Evolutionary conservation across 352 stramenopile species (phyloP).

Genomic region (Phytophthora fragariae): DNA sequence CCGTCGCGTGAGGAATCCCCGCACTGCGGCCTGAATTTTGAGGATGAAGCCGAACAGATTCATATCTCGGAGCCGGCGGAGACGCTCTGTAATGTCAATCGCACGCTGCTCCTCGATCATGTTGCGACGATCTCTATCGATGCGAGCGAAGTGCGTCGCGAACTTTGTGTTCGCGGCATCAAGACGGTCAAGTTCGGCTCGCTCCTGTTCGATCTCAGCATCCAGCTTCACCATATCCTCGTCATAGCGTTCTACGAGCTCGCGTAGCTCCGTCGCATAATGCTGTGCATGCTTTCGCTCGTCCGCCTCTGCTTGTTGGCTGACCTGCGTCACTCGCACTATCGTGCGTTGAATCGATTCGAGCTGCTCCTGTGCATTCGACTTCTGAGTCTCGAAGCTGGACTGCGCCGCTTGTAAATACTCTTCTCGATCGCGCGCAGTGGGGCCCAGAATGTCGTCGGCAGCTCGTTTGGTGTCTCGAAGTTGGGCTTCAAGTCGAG

Average conservation of each 20-base stretch:
- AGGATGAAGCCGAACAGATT: constrained; percentile 60
- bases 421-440: constrained; percentile 52
- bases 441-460: constrained; percentile 44
- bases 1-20: constrained; percentile 64
- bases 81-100: constrained; percentile 41
- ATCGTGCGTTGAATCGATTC: constrained; percentile 41
- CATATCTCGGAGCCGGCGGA: constrained; percentile 43
- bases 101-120: constrained; percentile 58
- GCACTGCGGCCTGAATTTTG: constrained; percentile 66
- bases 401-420: constrained; percentile 48
- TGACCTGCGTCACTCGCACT: constrained; percentile 44
- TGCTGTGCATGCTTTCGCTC: constrained; percentile 63
- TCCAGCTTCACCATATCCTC: constrained; percentile 60
- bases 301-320: constrained; percentile 55
- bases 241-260: constrained; percentile 63
- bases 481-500: constrained; percentile 55
- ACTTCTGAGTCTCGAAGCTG: constrained; percentile 51
- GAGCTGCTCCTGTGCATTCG: constrained; percentile 44
- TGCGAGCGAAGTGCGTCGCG: constrained; percentile 49
- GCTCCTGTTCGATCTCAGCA: constrained; percentile 41
- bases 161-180: constrained; percentile 48
- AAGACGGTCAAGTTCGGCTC: constrained; percentile 37
- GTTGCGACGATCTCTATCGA: constrained; percentile 63
- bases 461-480: constrained; percentile 49
- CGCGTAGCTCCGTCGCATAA: constrained; percentile 44